Base-by-base conservation (phyloP, 352 stramenopile genomes). In the Globisporangium solare region DNA sequence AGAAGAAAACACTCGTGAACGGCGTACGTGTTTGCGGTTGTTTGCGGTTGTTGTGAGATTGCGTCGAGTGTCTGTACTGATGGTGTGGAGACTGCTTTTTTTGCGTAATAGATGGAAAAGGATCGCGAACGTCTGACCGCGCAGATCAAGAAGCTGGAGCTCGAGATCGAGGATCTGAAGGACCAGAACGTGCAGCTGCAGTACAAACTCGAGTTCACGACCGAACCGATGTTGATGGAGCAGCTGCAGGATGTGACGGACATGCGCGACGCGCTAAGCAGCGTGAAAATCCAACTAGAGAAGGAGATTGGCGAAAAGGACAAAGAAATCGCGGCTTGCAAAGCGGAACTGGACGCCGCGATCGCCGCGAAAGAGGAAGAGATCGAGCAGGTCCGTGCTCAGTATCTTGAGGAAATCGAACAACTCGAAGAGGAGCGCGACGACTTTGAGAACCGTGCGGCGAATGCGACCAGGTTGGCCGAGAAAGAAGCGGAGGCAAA, bases 1-100 rank as follows among this genome's bases (percentile, higher is more conserved):
- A 93, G 65, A 93, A 93, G 72, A 90, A 89, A 60, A 88, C 71
- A 62, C 76, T 93, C 22, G 81, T 92, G 43, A 78, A 90, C 42
- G 67, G 73, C 62, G 76, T 86, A 55, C 24, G 61, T 60, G n/a
- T n/a, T n/a, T n/a, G n/a, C n/a, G n/a, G n/a, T n/a, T n/a, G n/a
- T 5, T 6, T 22, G 6, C 39, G 45, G 24, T 39, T 31, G 20
- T 15, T 50, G n/a, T 35, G 6, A 11, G 7, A 11, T 35, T 35
- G 27, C 10, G 10, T 35, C 27, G 27, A 35, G 5, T 27, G 40
- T 46, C 47, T 11, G 49, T 4, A 20, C 14, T 18, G 45, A 15
- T 49, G 52, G 15, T 7, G 20, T 42, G 27, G 27, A 35, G 35
- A 20, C 22, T 43, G 24, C 15, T 40, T 32, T 13, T 40, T 32